Percentiles rank a stretch among this genome's conserved stretches.
phyloP scores from a whole-genome alignment of 495 filamentous ascomycete species.

The Chaetomidium leptoderma region DNA sequence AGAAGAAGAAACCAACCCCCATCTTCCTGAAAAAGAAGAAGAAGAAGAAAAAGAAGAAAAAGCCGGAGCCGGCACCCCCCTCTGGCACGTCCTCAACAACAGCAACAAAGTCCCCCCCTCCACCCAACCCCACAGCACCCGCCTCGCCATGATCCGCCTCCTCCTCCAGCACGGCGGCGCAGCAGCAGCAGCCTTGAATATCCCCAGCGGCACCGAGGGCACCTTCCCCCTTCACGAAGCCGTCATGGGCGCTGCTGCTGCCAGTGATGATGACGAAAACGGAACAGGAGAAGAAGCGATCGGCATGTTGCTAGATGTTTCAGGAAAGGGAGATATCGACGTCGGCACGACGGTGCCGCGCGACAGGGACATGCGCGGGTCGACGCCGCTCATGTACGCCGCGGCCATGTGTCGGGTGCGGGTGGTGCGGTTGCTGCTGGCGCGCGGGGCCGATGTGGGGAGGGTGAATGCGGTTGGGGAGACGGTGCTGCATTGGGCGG shows the following conservation, averaged over 20 bases:
- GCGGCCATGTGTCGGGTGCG: background rate
- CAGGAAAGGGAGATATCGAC: no score
- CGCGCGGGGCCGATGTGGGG: background rate
- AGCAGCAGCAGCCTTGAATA: background rate
- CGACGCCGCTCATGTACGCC: conserved; percentile 10
- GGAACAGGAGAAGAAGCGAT: background rate
- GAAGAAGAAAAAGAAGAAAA: no score
- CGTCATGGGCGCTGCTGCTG: background rate
- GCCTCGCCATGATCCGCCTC: background rate
- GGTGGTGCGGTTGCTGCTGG: background rate
- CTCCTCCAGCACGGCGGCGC: conserved; percentile 7
- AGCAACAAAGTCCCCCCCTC: background rate
- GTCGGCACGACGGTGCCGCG: background rate
- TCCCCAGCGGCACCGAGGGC: background rate
- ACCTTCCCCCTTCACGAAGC: background rate
- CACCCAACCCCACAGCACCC: background rate
- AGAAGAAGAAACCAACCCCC: no score
- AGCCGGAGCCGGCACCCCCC: background rate
- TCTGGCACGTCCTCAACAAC: background rate
- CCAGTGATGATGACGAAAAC: background rate
- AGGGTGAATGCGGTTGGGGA: conserved; percentile 2
- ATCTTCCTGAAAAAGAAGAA: no score
- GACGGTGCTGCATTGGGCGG: conserved; percentile 14
- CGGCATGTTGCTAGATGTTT: no score
- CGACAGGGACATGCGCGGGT: conserved; percentile 1